Conservation (phyloP, 2,329 filamentous ascomycete species). For the Diaporthe citriasiana region DNA sequence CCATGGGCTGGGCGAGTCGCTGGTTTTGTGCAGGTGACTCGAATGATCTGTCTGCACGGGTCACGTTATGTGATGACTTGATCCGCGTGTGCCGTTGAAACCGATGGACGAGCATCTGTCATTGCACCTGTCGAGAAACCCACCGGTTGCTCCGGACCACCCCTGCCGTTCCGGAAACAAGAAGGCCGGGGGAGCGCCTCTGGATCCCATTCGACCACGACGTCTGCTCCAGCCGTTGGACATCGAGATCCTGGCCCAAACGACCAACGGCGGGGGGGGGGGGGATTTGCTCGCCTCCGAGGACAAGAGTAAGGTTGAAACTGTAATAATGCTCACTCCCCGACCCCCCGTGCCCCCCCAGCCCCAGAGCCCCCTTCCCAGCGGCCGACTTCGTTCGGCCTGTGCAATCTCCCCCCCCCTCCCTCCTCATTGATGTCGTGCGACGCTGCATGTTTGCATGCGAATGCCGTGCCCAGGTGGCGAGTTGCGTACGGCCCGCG, state of each 20-base stretch:
- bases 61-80: constrained; percentile 40
- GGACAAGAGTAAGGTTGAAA: constrained; percentile 7
- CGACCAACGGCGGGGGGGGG: background rate
- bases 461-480: constrained; percentile 27
- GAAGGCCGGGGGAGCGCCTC: background rate
- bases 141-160: constrained; percentile 26
- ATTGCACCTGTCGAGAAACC: background rate
- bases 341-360: too few relatives aligned
- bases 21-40: background rate
- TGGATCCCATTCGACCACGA: constrained; percentile 6
- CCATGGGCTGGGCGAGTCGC: background rate
- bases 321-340: background rate
- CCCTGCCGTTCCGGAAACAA: constrained; percentile 5
- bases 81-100: constrained; percentile 16
- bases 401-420: background rate
- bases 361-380: background rate
- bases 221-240: background rate
- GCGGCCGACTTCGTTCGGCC: background rate
- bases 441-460: constrained; percentile 30
- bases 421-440: constrained; percentile 1
- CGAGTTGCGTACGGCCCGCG: constrained; percentile 9
- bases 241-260: constrained; percentile 16
- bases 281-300: background rate
- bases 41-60: background rate
- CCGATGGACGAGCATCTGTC: background rate